Evolutionary conservation across 1,139 yeast species (phyloP).

Genomic region (Suhomyces taliae): DNA sequence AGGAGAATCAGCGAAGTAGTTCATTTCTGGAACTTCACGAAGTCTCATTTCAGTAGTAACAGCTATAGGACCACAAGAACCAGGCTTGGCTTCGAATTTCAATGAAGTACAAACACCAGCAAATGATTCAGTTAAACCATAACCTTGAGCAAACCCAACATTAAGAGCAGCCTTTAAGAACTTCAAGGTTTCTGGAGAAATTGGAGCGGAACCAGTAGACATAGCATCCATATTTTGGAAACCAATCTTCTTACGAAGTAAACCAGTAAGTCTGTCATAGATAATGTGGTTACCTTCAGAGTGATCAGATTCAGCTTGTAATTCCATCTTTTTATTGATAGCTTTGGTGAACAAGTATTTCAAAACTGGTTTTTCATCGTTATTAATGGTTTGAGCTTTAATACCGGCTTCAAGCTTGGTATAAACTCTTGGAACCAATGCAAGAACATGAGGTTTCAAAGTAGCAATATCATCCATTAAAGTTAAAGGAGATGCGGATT

Average conservation of each 20-base stretch:
- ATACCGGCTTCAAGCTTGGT: constrained; percentile 25
- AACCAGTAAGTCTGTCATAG: constrained; percentile 29
- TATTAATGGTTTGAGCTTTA: constrained; percentile 28
- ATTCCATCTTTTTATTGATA: constrained; percentile 30
- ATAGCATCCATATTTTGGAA: constrained; percentile 28
- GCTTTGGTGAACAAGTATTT: constrained; percentile 29
- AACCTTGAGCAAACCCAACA: constrained; percentile 43
- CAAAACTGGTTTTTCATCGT: constrained; percentile 39
- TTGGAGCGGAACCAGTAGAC: constrained; percentile 47
- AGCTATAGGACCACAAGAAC: constrained; percentile 41
- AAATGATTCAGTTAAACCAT: constrained; percentile 48
- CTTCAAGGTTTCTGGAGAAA: constrained; percentile 40
- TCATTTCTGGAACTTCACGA: constrained; percentile 42
- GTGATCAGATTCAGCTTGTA: constrained; percentile 32
- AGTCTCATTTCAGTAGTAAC: constrained; percentile 37
- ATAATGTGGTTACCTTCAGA: constrained; percentile 29
- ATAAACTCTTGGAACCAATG: constrained; percentile 25
- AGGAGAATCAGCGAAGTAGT: constrained; percentile 29
- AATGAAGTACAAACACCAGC: constrained; percentile 40
- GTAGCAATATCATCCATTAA: constrained; percentile 38
- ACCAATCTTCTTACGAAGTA: constrained; percentile 38
- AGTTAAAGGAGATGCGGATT: constrained; percentile 35
- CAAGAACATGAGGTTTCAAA: constrained; percentile 30
- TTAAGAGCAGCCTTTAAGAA: constrained; percentile 42
- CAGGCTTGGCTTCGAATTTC: constrained; percentile 37